Conservation (phyloP, 139 green algal species). For the Limnomonas spitsbergensis region DNA sequence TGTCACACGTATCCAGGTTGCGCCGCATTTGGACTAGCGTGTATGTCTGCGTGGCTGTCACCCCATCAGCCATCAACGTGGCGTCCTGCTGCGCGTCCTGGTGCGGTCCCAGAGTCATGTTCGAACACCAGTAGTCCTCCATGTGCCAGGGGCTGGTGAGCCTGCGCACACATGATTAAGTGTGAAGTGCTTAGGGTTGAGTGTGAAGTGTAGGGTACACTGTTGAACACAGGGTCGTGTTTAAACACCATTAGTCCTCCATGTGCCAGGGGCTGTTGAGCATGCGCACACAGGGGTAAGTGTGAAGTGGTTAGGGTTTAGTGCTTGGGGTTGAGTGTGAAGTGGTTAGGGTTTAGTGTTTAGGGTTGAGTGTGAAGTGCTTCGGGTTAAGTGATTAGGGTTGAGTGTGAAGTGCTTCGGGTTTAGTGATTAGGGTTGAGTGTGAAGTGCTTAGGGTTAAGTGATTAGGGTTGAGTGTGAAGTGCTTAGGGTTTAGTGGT, state of each 20-base stretch:
- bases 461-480: too few species aligned
- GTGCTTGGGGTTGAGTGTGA: too few species aligned
- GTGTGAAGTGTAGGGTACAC: too few species aligned
- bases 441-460: too few species aligned
- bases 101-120: not conserved
- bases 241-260: conserved; percentile 13
- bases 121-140: conserved; percentile 11
- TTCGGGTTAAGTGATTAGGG: too few species aligned
- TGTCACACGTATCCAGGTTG: conserved; percentile 15
- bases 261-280: conserved; percentile 6
- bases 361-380: too few species aligned
- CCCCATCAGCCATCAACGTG: not conserved
- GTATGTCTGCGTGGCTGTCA: conserved; percentile 8
- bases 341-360: too few species aligned
- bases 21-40: not conserved
- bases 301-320: too few species aligned
- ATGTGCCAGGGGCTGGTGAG: conserved; percentile 7
- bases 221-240: not conserved
- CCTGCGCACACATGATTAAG: not conserved
- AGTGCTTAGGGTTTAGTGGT: too few species aligned
- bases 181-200: too few species aligned
- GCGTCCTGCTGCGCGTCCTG: conserved; percentile 4
- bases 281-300: not conserved
- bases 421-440: too few species aligned
- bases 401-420: too few species aligned